Evolutionary conservation across 768 basidiomycete genomes (phyloP).

Genomic region (Omphalotus guepiniiformis): DNA sequence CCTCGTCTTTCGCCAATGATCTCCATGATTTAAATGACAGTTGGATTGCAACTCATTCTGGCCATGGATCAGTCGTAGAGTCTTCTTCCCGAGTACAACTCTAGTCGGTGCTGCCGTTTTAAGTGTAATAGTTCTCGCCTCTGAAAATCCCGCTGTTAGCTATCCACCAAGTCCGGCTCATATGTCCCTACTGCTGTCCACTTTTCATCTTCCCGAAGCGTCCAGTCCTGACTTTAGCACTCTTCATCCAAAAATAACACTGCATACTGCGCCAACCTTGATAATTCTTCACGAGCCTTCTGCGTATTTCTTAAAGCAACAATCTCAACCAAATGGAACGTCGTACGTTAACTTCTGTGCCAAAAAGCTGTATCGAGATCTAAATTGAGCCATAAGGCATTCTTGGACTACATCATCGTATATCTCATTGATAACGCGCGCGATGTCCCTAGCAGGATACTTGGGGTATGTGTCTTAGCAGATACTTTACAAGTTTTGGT

Average conservation of each 20-base stretch:
- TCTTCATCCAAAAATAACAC: slow-evolving; percentile 16
- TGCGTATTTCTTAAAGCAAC: neutral
- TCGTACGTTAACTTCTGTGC: too few relatives aligned
- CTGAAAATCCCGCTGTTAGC: slow-evolving; percentile 32
- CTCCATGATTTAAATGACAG: slow-evolving; percentile 50
- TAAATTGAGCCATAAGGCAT: too few relatives aligned
- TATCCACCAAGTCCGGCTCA: slow-evolving; percentile 63
- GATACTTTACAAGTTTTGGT: too few relatives aligned
- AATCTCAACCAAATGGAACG: too few relatives aligned
- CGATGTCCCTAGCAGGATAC: neutral
- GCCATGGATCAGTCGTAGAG: slow-evolving; percentile 30
- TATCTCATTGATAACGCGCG: slow-evolving; percentile 1
- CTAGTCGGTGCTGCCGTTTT: slow-evolving; percentile 42
- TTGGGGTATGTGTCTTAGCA: neutral
- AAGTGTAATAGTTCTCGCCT: slow-evolving; percentile 1
- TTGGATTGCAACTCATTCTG: slow-evolving; percentile 44
- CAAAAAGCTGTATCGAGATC: too few relatives aligned
- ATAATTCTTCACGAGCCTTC: slow-evolving; percentile 5
- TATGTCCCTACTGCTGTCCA: slow-evolving; percentile 46
- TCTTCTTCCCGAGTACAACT: slow-evolving; percentile 43
- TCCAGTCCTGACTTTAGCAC: slow-evolving; percentile 20
- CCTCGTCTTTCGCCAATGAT: slow-evolving; percentile 43
- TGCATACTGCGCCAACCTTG: slow-evolving; percentile 12
- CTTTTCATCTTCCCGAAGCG: slow-evolving; percentile 33
- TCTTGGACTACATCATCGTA: slow-evolving; percentile 2